These are phyloP conservation scores for Biscogniauxia mediterranea DNA, from an alignment of 2,329 filamentous ascomycete species.

Conservation along the genomic window DNA sequence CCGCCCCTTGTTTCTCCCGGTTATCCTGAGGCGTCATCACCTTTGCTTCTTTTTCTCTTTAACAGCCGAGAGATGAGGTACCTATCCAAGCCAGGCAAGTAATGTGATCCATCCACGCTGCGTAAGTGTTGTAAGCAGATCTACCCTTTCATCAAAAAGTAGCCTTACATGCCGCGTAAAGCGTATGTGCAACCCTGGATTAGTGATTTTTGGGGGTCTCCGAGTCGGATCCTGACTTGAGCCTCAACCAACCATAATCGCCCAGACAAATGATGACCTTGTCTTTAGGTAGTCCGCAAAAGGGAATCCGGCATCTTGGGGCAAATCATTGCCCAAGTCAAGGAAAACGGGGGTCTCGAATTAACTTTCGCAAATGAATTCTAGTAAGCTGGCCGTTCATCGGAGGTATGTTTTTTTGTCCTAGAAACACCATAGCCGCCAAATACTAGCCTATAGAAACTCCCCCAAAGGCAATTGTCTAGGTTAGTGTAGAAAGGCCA, in stretches of 20 bases:
- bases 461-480: neutral
- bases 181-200: neutral
- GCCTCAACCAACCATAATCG: neutral
- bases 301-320: neutral
- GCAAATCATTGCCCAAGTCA: neutral
- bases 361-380: slow-evolving; percentile 21
- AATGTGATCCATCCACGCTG: neutral
- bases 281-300: neutral
- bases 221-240: neutral
- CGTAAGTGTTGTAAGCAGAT: neutral
- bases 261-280: neutral
- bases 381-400: slow-evolving; percentile 28
- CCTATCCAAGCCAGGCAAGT: neutral
- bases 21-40: neutral
- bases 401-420: slow-evolving; percentile 23
- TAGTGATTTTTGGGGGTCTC: neutral
- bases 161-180: neutral
- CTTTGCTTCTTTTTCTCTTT: neutral
- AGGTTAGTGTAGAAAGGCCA: slow-evolving; percentile 18
- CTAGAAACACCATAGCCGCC: slow-evolving; percentile 17
- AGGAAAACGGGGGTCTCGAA: slow-evolving; percentile 5
- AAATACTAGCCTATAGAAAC: slow-evolving; percentile 17
- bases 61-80: neutral
- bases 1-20: too few species aligned
- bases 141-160: neutral